phyloP scores from a whole-genome alignment of 2,329 filamentous ascomycete species.

The Onygena corvina region DNA sequence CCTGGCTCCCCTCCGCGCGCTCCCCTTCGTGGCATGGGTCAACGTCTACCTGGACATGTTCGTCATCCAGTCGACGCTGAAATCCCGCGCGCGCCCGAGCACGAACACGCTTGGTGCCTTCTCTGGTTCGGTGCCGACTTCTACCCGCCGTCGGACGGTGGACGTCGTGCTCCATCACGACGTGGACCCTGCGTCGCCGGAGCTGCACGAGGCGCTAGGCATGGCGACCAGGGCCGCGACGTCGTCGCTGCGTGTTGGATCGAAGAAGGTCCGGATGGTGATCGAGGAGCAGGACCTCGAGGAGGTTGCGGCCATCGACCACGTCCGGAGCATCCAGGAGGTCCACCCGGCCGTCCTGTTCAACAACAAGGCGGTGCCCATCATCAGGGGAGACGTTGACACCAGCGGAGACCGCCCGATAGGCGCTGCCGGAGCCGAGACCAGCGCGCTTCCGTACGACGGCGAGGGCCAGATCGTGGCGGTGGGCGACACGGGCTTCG shows the following conservation, averaged over 20 bases:
- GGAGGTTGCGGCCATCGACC: conserved; percentile 14
- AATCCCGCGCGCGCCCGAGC: conserved; percentile 2
- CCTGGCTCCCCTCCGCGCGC: conserved; percentile 9
- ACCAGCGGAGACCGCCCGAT: background rate
- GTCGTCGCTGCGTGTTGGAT: conserved; percentile 3
- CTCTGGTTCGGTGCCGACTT: conserved; percentile 5
- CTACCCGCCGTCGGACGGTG: conserved; percentile 8
- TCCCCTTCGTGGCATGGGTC: conserved; percentile 12
- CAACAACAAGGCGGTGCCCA: conserved; percentile 16
- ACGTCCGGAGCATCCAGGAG: conserved; percentile 15
- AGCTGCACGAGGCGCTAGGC: conserved; percentile 9
- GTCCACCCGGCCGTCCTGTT: conserved; percentile 15
- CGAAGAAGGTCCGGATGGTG: conserved; percentile 11
- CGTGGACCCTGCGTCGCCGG: conserved; percentile 10
- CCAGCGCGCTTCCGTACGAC: conserved; percentile 8
- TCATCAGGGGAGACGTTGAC: conserved; percentile 13
- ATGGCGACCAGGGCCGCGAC: conserved; percentile 12
- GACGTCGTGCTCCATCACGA: conserved; percentile 15
- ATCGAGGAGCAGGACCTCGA: conserved; percentile 15
- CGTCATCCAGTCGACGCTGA: conserved; percentile 11
- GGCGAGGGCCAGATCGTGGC: conserved; percentile 18
- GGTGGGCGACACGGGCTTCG: conserved; percentile 19
- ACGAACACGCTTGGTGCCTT: conserved; percentile 10
- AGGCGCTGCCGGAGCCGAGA: conserved; percentile 8
- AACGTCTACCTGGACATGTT: conserved; percentile 12